A percentile compares a stretch with the other conserved stretches of the same genome.
Conservation (phyloP, 2,329 filamentous ascomycete species). For the Ustulina deusta region DNA sequence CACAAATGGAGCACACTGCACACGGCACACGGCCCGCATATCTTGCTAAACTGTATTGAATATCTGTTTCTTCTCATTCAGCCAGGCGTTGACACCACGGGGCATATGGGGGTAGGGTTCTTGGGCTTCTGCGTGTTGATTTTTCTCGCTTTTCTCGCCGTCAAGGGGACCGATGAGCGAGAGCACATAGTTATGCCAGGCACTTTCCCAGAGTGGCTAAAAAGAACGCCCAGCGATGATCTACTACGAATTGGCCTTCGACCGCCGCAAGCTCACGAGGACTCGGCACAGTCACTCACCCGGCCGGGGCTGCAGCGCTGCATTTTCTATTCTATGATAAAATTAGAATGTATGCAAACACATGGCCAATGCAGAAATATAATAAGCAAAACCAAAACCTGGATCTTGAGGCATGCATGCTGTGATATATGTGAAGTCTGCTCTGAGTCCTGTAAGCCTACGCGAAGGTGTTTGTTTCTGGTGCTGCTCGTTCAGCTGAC, state of each 20-base stretch:
- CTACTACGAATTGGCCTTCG: slow-evolving; percentile 13
- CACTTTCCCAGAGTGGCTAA: slow-evolving; percentile 10
- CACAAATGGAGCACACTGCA: slow-evolving; percentile 8
- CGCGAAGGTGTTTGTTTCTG: not conserved
- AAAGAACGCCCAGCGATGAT: slow-evolving; percentile 23
- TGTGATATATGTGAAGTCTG: not conserved
- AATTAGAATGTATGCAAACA: slow-evolving; percentile 25
- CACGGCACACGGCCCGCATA: slow-evolving; percentile 26
- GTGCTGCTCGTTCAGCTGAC: not conserved
- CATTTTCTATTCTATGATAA: slow-evolving; percentile 28
- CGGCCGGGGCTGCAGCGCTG: slow-evolving; percentile 16
- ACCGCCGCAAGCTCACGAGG: not conserved
- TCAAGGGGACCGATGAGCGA: slow-evolving; percentile 6
- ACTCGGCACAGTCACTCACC: slow-evolving; percentile 6
- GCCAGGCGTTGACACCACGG: slow-evolving; percentile 49
- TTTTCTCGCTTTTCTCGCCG: slow-evolving; percentile 32
- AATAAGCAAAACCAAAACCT: slow-evolving; percentile 30
- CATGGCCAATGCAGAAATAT: slow-evolving; percentile 25
- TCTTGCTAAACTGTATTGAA: slow-evolving; percentile 44
- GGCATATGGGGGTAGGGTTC: slow-evolving; percentile 43
- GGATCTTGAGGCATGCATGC: not conserved
- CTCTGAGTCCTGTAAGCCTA: not conserved
- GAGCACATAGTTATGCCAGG: slow-evolving; percentile 10
- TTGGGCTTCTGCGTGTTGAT: slow-evolving; percentile 43
- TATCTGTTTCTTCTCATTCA: slow-evolving; percentile 45